Conservation (phyloP, 768 basidiomycete species). For the Lactarius evosmus region DNA sequence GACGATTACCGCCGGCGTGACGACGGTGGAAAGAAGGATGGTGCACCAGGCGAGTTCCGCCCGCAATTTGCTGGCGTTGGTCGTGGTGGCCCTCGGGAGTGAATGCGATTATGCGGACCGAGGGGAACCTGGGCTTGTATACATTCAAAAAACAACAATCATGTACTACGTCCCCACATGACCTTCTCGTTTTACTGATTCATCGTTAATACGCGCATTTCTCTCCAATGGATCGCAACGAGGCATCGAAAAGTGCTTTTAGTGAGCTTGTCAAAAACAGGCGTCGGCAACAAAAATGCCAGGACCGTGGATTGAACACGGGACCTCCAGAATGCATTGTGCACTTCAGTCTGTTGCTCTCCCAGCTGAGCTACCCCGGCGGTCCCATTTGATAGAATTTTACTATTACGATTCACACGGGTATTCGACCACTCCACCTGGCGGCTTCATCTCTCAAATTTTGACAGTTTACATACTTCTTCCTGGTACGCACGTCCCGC, state of each 20-base stretch:
- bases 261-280: background rate
- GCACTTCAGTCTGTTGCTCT: conserved; percentile 35
- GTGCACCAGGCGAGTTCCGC: conserved; percentile 84
- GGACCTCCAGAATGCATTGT: conserved; percentile 58
- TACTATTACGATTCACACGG: background rate
- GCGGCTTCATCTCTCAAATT: no score
- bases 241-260: background rate
- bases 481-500: background rate
- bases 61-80: conserved; percentile 89
- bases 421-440: background rate
- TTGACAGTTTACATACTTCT: background rate
- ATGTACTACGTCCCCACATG: background rate
- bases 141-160: background rate
- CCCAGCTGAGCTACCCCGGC: conserved; percentile 36
- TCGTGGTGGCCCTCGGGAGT: conserved; percentile 79
- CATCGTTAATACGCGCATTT: background rate
- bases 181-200: background rate
- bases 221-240: background rate
- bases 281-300: conserved; percentile 40
- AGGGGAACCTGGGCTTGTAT: background rate
- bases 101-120: background rate
- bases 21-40: conserved; percentile 76
- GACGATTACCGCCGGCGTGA: conserved; percentile 64
- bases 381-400: no score
- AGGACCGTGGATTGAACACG: conserved; percentile 77